Evolutionary conservation across 1,139 yeast species (phyloP).

Genomic region (Yamadazyma dendronema): DNA sequence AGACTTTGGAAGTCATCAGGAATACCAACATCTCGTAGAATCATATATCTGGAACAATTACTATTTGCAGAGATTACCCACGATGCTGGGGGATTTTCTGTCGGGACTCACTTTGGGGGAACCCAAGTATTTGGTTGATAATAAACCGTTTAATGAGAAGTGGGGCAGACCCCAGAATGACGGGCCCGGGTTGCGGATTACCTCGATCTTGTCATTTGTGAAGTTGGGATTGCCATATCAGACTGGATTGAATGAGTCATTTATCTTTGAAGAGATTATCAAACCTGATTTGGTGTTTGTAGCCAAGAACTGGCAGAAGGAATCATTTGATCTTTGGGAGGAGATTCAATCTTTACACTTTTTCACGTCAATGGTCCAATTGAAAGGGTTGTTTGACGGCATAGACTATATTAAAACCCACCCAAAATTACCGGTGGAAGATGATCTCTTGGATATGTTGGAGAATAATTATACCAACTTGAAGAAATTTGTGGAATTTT

Average conservation of each 20-base stretch:
- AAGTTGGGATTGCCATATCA: conserved; percentile 8
- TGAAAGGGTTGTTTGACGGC: conserved; percentile 66
- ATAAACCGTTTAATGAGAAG: conserved; percentile 52
- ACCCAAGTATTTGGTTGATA: conserved; percentile 76
- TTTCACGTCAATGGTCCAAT: conserved; percentile 74
- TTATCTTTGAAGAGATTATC: conserved; percentile 52
- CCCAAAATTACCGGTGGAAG: conserved; percentile 26
- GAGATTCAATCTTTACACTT: conserved; percentile 75
- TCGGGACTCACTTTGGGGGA: conserved; percentile 60
- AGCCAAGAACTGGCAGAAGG: conserved; percentile 56
- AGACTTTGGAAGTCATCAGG: conserved; percentile 8
- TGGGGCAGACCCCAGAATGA: conserved; percentile 99
- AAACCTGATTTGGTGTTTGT: conserved; percentile 73
- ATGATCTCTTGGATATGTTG: conserved; percentile 24
- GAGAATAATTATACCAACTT: conserved; percentile 30
- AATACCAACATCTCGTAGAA: conserved; percentile 37
- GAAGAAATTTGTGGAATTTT: conserved; percentile 32
- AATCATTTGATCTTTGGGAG: conserved; percentile 92
- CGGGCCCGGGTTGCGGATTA: conserved; percentile 83
- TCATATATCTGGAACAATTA: conserved; percentile 60
- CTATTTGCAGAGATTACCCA: conserved; percentile 60
- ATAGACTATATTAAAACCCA: conserved; percentile 36
- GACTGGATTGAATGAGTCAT: conserved; percentile 20
- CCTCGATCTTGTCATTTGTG: conserved; percentile 61
- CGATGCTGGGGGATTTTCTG: conserved; percentile 65